Percentiles rank a stretch among this genome's conserved stretches.
phyloP scores from a whole-genome alignment of 2,329 filamentous ascomycete genomes.

The Neofusicoccum laricinum region DNA sequence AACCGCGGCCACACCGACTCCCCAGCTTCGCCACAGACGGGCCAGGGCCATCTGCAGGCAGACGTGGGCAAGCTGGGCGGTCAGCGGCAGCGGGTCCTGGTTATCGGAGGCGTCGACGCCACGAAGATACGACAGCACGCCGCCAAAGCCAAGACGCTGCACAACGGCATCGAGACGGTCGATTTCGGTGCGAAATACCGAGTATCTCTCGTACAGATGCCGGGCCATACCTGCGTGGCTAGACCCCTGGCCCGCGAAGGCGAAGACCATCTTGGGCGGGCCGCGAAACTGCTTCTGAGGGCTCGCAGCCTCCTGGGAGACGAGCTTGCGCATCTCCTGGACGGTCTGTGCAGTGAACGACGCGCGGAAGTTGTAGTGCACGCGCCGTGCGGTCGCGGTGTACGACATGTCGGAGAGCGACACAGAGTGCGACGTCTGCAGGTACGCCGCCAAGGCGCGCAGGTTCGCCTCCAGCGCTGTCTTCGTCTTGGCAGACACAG shows the following conservation, averaged over 20 bases:
- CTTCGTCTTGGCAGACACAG: conserved; percentile 51
- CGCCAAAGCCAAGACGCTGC: conserved; percentile 27
- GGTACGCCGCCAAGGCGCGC: conserved; percentile 44
- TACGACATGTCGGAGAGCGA: conserved; percentile 49
- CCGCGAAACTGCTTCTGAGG: too few relatives aligned
- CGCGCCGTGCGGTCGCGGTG: conserved; percentile 52
- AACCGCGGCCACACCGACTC: conserved; percentile 19
- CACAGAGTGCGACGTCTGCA: conserved; percentile 45
- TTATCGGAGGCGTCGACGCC: neutral
- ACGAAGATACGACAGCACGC: neutral
- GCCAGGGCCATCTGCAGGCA: conserved; percentile 39
- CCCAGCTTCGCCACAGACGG: conserved; percentile 17
- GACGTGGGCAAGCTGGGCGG: conserved; percentile 38
- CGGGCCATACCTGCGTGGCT: conserved; percentile 21
- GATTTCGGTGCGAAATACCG: conserved; percentile 31
- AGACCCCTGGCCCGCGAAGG: conserved; percentile 41
- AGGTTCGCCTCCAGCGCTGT: conserved; percentile 52
- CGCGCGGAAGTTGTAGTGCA: conserved; percentile 39
- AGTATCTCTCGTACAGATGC: conserved; percentile 18
- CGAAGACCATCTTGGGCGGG: too few relatives aligned
- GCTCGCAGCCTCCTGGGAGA: too few relatives aligned
- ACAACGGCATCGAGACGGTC: conserved; percentile 28
- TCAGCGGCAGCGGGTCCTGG: too few relatives aligned
- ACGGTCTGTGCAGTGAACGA: too few relatives aligned
- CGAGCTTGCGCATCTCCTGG: too few relatives aligned